Evolutionary conservation across 2,329 filamentous ascomycete species (phyloP).

Genomic region (Plectosphaerella plurivora): DNA sequence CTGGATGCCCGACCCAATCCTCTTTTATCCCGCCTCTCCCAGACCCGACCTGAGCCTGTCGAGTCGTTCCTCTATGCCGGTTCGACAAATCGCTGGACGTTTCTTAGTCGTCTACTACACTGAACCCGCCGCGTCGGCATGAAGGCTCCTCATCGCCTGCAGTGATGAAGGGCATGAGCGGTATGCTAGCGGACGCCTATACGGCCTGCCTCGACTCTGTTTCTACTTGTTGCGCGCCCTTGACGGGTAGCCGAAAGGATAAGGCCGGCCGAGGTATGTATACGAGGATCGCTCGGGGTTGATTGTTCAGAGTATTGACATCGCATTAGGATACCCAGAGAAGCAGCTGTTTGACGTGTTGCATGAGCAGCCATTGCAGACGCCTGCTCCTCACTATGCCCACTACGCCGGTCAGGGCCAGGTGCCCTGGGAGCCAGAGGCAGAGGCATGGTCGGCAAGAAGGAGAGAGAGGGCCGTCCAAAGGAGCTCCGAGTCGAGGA

Average conservation of each 20-base stretch:
- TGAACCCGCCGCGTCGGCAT: constrained; percentile 5
- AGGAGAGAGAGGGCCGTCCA: not conserved
- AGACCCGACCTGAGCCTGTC: constrained; percentile 2
- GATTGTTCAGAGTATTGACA: constrained; percentile 12
- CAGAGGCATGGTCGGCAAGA: constrained; percentile 10
- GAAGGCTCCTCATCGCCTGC: constrained; percentile 5
- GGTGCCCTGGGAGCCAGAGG: constrained; percentile 13
- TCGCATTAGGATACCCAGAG: not conserved
- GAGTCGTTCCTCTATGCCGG: constrained; percentile 3
- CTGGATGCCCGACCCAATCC: not conserved
- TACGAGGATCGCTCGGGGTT: not conserved
- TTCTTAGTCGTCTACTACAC: constrained; percentile 4
- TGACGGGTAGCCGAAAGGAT: constrained; percentile 31
- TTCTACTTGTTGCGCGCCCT: constrained; percentile 38
- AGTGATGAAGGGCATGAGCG: constrained; percentile 35
- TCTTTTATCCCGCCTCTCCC: not conserved
- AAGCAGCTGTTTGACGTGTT: constrained; percentile 17
- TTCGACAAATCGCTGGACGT: constrained; percentile 11
- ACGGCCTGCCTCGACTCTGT: constrained; percentile 43
- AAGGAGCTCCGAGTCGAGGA: not conserved
- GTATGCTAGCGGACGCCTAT: constrained; percentile 35
- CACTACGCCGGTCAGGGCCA: constrained; percentile 12
- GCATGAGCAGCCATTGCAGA: constrained; percentile 23
- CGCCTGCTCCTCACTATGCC: constrained; percentile 17
- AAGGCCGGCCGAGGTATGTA: constrained; percentile 33